phyloP scores from a whole-genome alignment of 1,284 basidiomycete species.

The Mycosarcoma maydis region DNA sequence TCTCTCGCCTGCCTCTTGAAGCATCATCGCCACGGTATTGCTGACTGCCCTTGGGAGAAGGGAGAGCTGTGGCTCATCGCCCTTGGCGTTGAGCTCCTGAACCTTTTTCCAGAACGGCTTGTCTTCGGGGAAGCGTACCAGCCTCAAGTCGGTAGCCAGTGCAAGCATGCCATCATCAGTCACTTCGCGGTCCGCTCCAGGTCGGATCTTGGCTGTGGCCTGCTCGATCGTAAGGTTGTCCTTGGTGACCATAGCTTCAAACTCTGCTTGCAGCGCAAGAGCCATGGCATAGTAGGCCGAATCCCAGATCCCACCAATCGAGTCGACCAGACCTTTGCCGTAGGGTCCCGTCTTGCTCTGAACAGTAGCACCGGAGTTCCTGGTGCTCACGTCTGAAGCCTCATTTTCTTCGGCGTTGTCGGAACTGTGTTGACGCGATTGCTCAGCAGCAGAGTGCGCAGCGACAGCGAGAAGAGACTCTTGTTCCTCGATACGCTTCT shows the following conservation, averaged over 20 bases:
- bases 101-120: constrained; percentile 52
- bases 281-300: constrained; percentile 64
- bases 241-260: constrained; percentile 33
- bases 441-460: constrained; percentile 45
- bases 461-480: constrained; percentile 37
- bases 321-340: constrained; percentile 68
- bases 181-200: constrained; percentile 28
- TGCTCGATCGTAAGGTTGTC: constrained; percentile 51
- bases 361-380: constrained; percentile 1
- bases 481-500: constrained; percentile 42
- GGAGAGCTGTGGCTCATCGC: constrained; percentile 46
- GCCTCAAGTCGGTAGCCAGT: constrained; percentile 49
- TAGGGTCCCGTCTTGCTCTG: constrained; percentile 48
- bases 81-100: constrained; percentile 48
- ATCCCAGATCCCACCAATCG: constrained; percentile 68
- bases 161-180: constrained; percentile 32
- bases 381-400: constrained; percentile 11
- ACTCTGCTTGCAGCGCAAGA: constrained; percentile 41
- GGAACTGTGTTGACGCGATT: constrained; percentile 14
- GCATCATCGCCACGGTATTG: constrained; percentile 33
- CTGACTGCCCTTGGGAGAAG: constrained; percentile 26
- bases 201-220: constrained; percentile 41
- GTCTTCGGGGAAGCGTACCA: constrained; percentile 57
- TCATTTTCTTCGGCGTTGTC: constrained; percentile 21
- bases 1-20: constrained; percentile 37